Percentiles rank a stretch among this genome's conserved stretches.
Conservation (phyloP, 331 rosid species). For the Prunus yedoensis region DNA sequence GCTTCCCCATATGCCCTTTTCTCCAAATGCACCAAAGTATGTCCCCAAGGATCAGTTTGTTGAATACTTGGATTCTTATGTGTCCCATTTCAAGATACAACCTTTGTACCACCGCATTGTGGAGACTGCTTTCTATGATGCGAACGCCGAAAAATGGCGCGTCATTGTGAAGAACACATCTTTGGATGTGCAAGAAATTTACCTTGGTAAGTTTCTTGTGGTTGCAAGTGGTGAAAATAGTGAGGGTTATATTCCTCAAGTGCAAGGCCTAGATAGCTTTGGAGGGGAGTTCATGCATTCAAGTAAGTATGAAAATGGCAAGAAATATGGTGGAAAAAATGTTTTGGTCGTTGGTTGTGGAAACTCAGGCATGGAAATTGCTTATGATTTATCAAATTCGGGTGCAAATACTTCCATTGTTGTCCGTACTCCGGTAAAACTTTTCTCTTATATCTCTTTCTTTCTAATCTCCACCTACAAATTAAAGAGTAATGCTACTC, state of each 20-base stretch:
- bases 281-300: conserved; percentile 49
- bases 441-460: neutral
- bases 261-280: conserved; percentile 41
- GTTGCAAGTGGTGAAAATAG: conserved; percentile 60
- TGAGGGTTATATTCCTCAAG: conserved; percentile 34
- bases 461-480: neutral
- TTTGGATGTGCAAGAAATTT: conserved; percentile 17
- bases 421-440: conserved; percentile 39
- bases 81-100: conserved; percentile 19
- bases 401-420: conserved; percentile 57
- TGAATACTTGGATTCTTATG: conserved; percentile 42
- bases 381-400: conserved; percentile 53
- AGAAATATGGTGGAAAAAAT: conserved; percentile 29
- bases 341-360: conserved; percentile 35
- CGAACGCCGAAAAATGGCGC: conserved; percentile 20
- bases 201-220: conserved; percentile 38
- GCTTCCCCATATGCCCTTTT: conserved; percentile 51
- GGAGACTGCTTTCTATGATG: conserved; percentile 15
- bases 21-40: conserved; percentile 30
- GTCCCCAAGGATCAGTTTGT: conserved; percentile 37
- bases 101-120: conserved; percentile 32
- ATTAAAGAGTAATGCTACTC: too few species aligned
- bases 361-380: conserved; percentile 56
- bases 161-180: conserved; percentile 16
- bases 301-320: conserved; percentile 41